A percentile compares a stretch with the other conserved stretches of the same genome.
Evolutionary conservation across 1,284 basidiomycete species (phyloP).

Genomic region (Leccinum subatratum): DNA sequence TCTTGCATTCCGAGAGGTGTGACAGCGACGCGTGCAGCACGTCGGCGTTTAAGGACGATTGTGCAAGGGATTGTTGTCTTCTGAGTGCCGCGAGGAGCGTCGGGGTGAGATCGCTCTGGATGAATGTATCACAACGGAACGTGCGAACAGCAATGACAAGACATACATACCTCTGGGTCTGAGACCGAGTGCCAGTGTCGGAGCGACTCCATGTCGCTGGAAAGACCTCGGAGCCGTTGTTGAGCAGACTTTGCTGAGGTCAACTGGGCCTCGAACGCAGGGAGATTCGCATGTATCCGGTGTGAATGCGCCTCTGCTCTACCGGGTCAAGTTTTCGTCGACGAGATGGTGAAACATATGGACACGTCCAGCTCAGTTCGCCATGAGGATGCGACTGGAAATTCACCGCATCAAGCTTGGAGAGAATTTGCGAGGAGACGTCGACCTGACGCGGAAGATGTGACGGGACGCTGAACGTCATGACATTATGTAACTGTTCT

Average conservation of each 20-base stretch:
- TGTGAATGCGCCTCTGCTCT: conserved; percentile 57
- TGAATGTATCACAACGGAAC: conserved; percentile 12
- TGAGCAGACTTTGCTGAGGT: conserved; percentile 60
- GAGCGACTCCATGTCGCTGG: conserved; percentile 50
- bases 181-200: conserved; percentile 45
- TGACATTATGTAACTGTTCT: conserved; percentile 29
- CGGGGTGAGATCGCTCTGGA: conserved; percentile 63
- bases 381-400: conserved; percentile 62
- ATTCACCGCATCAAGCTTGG: conserved; percentile 61
- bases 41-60: conserved; percentile 53
- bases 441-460: conserved; percentile 65
- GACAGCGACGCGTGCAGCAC: conserved; percentile 46
- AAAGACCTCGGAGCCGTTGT: conserved; percentile 50
- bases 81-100: conserved; percentile 48
- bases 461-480: conserved; percentile 68
- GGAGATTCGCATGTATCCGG: conserved; percentile 59
- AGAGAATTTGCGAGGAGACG: conserved; percentile 62
- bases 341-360: conserved; percentile 47
- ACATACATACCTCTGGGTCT: conserved; percentile 48
- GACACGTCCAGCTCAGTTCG: conserved; percentile 63
- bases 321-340: conserved; percentile 6
- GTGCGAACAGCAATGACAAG: background rate
- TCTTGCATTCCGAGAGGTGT: conserved; percentile 49
- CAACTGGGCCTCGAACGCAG: conserved; percentile 60
- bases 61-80: conserved; percentile 55